phyloP scores from a whole-genome alignment of 345 rosid genomes.

The Dipteronia sinensis region DNA sequence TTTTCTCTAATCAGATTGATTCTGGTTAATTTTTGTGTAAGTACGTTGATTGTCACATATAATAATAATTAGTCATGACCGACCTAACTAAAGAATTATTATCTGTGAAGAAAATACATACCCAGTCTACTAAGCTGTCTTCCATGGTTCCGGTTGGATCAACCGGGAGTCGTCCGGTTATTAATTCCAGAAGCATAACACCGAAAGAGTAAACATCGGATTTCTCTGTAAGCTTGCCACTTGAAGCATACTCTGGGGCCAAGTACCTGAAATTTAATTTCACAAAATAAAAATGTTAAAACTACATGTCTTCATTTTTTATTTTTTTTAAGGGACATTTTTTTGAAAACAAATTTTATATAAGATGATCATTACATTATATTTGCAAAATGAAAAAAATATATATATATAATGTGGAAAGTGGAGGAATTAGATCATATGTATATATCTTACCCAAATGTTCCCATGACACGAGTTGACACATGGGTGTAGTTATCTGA shows the following conservation, averaged over 20 bases:
- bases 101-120: constrained; percentile 11
- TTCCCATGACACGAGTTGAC: constrained; percentile 97
- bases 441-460: constrained; percentile 62
- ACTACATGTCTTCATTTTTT: background rate
- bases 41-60: too few species aligned
- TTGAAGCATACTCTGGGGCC: constrained; percentile 96
- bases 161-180: constrained; percentile 74
- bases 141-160: constrained; percentile 63
- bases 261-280: constrained; percentile 52
- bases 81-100: too few species aligned
- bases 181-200: constrained; percentile 80
- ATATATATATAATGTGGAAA: background rate
- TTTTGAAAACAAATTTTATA: too few species aligned
- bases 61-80: too few species aligned
- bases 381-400: background rate
- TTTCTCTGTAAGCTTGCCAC: constrained; percentile 85
- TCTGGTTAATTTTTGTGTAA: too few species aligned
- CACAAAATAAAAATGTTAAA: background rate
- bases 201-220: constrained; percentile 94
- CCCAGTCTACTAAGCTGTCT: constrained; percentile 93
- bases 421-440: background rate
- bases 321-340: too few species aligned
- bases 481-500: constrained; percentile 75
- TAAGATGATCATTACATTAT: too few species aligned
- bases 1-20: too few species aligned